Evolutionary conservation across 2,329 filamentous ascomycete species (phyloP).

Genomic region (Fusarium subtropicale): DNA sequence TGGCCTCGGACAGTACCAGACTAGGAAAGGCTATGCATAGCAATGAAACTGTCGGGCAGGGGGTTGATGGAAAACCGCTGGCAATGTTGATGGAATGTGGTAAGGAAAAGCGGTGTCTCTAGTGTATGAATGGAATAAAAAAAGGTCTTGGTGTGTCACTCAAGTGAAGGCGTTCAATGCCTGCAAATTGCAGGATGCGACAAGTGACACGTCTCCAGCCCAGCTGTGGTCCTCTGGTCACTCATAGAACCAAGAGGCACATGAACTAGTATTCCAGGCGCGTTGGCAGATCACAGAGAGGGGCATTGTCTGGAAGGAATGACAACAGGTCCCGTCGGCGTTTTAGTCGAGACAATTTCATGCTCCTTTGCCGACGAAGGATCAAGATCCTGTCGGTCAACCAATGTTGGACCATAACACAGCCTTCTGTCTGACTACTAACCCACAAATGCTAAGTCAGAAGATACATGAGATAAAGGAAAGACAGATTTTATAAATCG

Average conservation of each 20-base stretch:
- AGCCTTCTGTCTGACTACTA: slow-evolving; percentile 11
- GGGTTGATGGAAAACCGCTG: neutral
- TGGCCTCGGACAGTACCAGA: neutral
- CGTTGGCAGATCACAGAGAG: slow-evolving; percentile 16
- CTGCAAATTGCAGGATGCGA: slow-evolving; percentile 29
- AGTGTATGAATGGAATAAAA: neutral
- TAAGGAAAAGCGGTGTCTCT: neutral
- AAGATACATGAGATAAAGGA: neutral
- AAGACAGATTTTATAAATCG: neutral
- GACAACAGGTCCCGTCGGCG: slow-evolving; percentile 4
- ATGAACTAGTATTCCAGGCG: neutral
- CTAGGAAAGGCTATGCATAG: neutral
- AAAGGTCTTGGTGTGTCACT: neutral
- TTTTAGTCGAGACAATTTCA: slow-evolving; percentile 30
- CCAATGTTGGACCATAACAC: neutral
- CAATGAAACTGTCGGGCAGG: neutral
- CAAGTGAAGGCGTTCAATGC: slow-evolving; percentile 1
- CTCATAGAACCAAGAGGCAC: neutral
- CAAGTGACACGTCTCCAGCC: neutral
- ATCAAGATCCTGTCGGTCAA: slow-evolving; percentile 3
- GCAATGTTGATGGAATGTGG: neutral
- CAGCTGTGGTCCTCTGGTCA: neutral
- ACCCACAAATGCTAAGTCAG: neutral
- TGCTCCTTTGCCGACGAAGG: slow-evolving; percentile 26
- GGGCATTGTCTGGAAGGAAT: slow-evolving; percentile 13